Base-by-base conservation (phyloP, 805 yeast species). In the Kockiozyma suomiensis region DNA sequence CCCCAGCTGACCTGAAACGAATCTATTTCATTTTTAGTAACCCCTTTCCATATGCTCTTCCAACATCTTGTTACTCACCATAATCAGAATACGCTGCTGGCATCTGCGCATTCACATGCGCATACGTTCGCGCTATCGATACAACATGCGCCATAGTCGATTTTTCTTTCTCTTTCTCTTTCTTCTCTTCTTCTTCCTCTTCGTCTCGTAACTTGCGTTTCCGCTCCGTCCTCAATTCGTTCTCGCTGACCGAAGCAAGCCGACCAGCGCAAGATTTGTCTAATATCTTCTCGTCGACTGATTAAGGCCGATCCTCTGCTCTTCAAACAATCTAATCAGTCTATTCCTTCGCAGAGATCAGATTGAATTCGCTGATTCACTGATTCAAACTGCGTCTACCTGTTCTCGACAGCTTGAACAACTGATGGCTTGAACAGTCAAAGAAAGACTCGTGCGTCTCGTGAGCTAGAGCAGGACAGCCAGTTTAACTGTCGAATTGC, bases 51-150 rank as follows among this genome's bases (percentile, higher is more conserved):
- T 38, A 8, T 2, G 21, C 8, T n/a, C 38, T 13, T 33, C 38
- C 37, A 32, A 33, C 12, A 33, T n/a, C n/a, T n/a, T n/a, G 17
- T 17, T 17, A 54, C 70, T 55, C 59, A 59, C 72, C 96, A 71
- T 90, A 90, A 73, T 90, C 96, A 92, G 96, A 90, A 74, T 90
- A 90, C 45, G 84, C 83, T 54, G 81, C 79, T 13, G 92, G 88
- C 70, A 86, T 82, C 59, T 77, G 77, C 56, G 80, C 80, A 72
- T 89, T 88, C 57, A 82, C 92, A 69, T 88, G 86, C 19, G 91
- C 84, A 72, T 90, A 90, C 21, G 89, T 94, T 58, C 85, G 76
- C 15, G 85, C 76, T 61, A 76, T 79, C 58, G 82, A 82, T 17
- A 56, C 56, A n/a, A 21, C 46, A 19, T 54, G 60, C 45, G 61